Percentiles rank a stretch among this genome's conserved stretches.
phyloP scores from a whole-genome alignment of 2,329 filamentous ascomycete genomes.

The Colletotrichum theobromicola region DNA sequence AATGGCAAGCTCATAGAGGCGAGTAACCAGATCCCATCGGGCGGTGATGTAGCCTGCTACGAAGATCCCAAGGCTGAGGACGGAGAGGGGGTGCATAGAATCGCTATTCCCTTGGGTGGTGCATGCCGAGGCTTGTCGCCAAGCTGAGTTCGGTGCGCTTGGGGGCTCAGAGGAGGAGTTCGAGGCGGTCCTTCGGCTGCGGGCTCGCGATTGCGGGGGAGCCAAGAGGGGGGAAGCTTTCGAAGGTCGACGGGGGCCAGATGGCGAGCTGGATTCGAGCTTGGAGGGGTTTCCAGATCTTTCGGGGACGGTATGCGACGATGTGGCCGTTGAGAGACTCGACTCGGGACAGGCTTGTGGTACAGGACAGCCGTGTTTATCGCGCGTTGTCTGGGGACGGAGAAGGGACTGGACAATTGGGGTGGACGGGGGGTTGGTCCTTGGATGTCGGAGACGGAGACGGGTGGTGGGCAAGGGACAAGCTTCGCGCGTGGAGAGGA shows the following conservation, averaged over 20 bases:
- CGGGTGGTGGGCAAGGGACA: constrained; percentile 10
- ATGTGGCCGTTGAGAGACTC: not conserved
- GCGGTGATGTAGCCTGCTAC: constrained; percentile 99
- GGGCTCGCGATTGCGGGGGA: constrained; percentile 2
- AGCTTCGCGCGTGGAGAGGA: constrained; percentile 6
- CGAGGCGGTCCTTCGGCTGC: not conserved
- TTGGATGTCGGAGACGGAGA: not conserved
- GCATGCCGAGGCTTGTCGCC: constrained; percentile 44
- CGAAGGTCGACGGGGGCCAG: not conserved
- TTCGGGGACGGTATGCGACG: not conserved
- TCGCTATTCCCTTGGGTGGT: constrained; percentile 45
- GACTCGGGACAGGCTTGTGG: not conserved
- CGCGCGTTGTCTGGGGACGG: not conserved
- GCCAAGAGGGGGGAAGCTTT: not conserved
- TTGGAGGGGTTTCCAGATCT: not conserved
- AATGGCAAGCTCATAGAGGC: constrained; percentile 93
- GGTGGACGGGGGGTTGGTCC: not conserved
- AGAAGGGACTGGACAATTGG: not conserved
- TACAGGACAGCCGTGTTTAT: not conserved
- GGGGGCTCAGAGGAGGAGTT: not conserved
- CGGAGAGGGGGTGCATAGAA: constrained; percentile 97
- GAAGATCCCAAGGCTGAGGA: constrained; percentile 96
- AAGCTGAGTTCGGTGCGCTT: constrained; percentile 7
- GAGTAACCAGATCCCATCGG: constrained; percentile 97
- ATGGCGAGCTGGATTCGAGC: not conserved